These are phyloP conservation scores for Botrytis tulipae DNA, from an alignment of 2,329 filamentous ascomycete genomes.

Conservation along the genomic window DNA sequence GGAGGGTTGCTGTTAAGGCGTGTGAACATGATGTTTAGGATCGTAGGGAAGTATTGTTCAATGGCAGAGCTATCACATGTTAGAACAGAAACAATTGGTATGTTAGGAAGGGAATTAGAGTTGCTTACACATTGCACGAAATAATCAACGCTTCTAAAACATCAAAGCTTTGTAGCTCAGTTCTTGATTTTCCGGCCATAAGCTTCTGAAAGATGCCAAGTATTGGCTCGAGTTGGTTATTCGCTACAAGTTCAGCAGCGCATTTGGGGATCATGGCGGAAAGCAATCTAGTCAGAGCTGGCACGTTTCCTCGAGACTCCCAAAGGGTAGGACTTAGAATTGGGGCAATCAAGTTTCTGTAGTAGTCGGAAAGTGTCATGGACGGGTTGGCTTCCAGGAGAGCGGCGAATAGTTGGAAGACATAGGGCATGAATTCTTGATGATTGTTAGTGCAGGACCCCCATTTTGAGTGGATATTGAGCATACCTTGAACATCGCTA, in stretches of 20 bases:
- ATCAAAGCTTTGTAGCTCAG: slow-evolving; percentile 85
- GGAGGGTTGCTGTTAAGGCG: slow-evolving; percentile 60
- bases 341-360: slow-evolving; percentile 73
- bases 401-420: slow-evolving; percentile 92
- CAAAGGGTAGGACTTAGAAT: slow-evolving; percentile 80
- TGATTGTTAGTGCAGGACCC: slow-evolving; percentile 37
- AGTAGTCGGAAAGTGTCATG: slow-evolving; percentile 75
- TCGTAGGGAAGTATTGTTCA: slow-evolving; percentile 53
- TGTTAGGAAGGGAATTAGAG: slow-evolving; percentile 10
- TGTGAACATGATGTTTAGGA: slow-evolving; percentile 79
- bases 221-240: slow-evolving; percentile 81
- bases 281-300: slow-evolving; percentile 81
- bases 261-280: slow-evolving; percentile 80
- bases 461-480: background rate
- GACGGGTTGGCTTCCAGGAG: slow-evolving; percentile 83
- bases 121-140: slow-evolving; percentile 65
- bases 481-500: slow-evolving; percentile 74
- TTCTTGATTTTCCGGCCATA: slow-evolving; percentile 56
- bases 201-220: slow-evolving; percentile 96
- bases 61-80: slow-evolving; percentile 54
- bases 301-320: slow-evolving; percentile 91
- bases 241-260: slow-evolving; percentile 67
- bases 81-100: slow-evolving; percentile 25
- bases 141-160: slow-evolving; percentile 78
- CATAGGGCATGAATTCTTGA: slow-evolving; percentile 88